Conservation (phyloP, 176 grass and related monocot species). For the Thalia dealbata region DNA sequence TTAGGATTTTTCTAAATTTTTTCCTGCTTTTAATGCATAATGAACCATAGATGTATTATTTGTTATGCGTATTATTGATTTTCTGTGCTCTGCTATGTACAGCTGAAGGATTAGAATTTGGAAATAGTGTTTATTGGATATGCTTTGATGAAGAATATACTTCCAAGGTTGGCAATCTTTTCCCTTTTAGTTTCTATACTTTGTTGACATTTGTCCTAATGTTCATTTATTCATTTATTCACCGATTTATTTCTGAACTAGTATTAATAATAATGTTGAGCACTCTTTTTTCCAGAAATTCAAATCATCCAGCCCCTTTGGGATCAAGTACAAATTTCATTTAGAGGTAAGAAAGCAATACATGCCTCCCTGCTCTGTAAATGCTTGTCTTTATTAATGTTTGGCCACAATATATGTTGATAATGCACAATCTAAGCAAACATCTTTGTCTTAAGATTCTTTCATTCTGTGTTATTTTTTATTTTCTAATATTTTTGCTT, state of each 20-base stretch:
- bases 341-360: constrained; percentile 54
- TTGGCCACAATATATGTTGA: not conserved
- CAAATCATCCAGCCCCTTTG: constrained; percentile 67
- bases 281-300: constrained; percentile 52
- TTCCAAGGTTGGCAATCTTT: constrained; percentile 37
- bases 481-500: too few relatives aligned
- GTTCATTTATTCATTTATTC: constrained; percentile 14
- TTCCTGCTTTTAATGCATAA: not conserved
- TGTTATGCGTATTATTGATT: constrained; percentile 17
- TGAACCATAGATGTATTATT: not conserved
- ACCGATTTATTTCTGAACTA: not conserved
- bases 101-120: constrained; percentile 94
- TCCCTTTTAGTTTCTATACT: constrained; percentile 8
- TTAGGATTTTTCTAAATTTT: not conserved
- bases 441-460: not conserved
- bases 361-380: too few relatives aligned
- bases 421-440: not conserved
- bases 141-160: constrained; percentile 67
- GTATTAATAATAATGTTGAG: not conserved
- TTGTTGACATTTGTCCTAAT: constrained; percentile 10
- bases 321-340: constrained; percentile 96
- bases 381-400: not conserved
- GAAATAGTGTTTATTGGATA: constrained; percentile 81
- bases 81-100: constrained; percentile 11
- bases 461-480: not conserved